Percentiles rank a stretch among this genome's conserved stretches.
Conservation (phyloP, 768 basidiomycete species). For the Xerocomus brunneocitrinus region DNA sequence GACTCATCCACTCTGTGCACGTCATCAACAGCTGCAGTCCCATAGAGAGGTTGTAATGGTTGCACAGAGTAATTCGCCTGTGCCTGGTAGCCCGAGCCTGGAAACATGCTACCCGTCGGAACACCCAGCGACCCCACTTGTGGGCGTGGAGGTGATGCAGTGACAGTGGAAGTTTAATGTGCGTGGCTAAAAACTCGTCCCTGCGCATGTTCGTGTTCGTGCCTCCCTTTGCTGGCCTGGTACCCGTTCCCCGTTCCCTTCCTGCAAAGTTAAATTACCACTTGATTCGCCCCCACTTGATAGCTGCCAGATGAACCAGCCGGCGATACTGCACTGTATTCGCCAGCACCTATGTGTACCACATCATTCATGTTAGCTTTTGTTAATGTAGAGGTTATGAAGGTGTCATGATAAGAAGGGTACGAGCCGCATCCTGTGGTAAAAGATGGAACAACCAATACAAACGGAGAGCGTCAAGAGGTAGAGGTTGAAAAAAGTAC, state of each 20-base stretch:
- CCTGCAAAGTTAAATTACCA: neutral
- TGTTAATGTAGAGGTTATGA: neutral
- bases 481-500: neutral
- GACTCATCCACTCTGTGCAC: no score
- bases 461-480: neutral
- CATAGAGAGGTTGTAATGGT: neutral
- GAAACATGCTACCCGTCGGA: neutral
- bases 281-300: neutral
- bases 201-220: neutral
- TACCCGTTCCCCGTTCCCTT: neutral
- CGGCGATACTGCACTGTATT: conserved; percentile 17
- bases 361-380: conserved; percentile 9
- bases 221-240: neutral
- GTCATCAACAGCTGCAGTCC: no score
- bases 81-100: neutral
- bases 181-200: conserved; percentile 8
- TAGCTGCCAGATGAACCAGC: conserved; percentile 23
- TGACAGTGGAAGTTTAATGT: conserved; percentile 25
- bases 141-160: conserved; percentile 13
- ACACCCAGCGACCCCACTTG: neutral
- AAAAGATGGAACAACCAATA: neutral
- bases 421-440: neutral
- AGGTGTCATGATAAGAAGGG: neutral
- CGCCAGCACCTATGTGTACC: conserved; percentile 19
- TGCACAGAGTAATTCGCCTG: conserved; percentile 5